A percentile compares a stretch with the other conserved stretches of the same genome.
Evolutionary conservation across 192 early-diverging fungal species (phyloP).

Genomic region (Funneliformis geosporum): DNA sequence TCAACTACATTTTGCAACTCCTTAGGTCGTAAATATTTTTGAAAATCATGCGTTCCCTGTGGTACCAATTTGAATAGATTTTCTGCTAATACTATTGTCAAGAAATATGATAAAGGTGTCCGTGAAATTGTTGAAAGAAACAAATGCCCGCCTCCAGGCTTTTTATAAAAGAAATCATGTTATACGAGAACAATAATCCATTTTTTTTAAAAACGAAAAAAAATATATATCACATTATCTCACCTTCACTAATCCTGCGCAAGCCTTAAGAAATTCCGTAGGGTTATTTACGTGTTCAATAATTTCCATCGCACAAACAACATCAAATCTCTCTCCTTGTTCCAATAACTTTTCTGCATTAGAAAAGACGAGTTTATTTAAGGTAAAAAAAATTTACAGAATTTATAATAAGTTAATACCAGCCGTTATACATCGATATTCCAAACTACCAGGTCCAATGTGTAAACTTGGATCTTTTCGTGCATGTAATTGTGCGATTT

Average conservation of each 20-base stretch:
- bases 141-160: constrained; percentile 65
- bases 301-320: constrained; percentile 85
- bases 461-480: constrained; percentile 65
- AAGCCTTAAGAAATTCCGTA: constrained; percentile 65
- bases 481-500: constrained; percentile 76
- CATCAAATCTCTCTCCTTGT: constrained; percentile 65
- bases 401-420: constrained; percentile 32
- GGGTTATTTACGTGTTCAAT: constrained; percentile 90
- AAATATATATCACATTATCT: not conserved
- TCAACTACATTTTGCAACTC: constrained; percentile 65
- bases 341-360: constrained; percentile 61
- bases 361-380: not conserved
- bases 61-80: constrained; percentile 77
- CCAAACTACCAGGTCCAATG: constrained; percentile 50
- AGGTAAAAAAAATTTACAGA: too few relatives aligned
- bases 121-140: constrained; percentile 94
- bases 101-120: constrained; percentile 68
- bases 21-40: constrained; percentile 80
- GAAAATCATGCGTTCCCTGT: constrained; percentile 81
- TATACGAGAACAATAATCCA: not conserved
- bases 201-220: constrained; percentile 4
- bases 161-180: not conserved
- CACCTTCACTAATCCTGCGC: constrained; percentile 67
- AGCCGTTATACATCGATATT: constrained; percentile 70
- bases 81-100: constrained; percentile 85